Evolutionary conservation across 2,329 filamentous ascomycete species (phyloP).

Genomic region (Delphinella strobiligena): DNA sequence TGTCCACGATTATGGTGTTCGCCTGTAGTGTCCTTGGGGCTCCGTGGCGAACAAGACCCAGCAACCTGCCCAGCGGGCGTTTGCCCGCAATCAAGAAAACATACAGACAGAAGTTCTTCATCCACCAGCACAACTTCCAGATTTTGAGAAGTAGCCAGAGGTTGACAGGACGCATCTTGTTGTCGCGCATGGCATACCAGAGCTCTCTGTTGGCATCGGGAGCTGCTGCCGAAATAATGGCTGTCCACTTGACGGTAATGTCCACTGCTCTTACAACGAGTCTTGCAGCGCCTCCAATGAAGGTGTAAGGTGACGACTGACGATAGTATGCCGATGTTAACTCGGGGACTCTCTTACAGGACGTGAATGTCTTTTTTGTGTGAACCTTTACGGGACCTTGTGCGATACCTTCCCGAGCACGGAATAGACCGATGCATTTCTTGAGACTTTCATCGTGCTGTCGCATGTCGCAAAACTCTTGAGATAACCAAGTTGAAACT

Average conservation of each 20-base stretch:
- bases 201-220: slow-evolving; percentile 9
- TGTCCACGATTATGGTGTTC: slow-evolving; percentile 7
- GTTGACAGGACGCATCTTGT: slow-evolving; percentile 1
- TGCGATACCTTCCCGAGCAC: too few relatives aligned
- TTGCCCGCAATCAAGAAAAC: slow-evolving; percentile 2
- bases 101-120: slow-evolving; percentile 10
- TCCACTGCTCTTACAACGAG: too few relatives aligned
- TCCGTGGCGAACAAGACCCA: slow-evolving; percentile 5
- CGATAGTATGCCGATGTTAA: slow-evolving; percentile 1
- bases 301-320: background rate
- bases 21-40: slow-evolving; percentile 7
- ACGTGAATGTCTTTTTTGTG: background rate
- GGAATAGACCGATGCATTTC: background rate
- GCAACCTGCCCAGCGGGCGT: slow-evolving; percentile 3
- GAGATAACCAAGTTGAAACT: slow-evolving; percentile 7
- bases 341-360: slow-evolving; percentile 2
- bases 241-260: slow-evolving; percentile 9
- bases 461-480: slow-evolving; percentile 2
- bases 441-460: slow-evolving; percentile 1
- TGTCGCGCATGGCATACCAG: slow-evolving; percentile 7
- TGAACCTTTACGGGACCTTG: background rate
- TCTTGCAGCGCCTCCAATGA: background rate
- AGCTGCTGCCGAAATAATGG: slow-evolving; percentile 9
- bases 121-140: slow-evolving; percentile 11
- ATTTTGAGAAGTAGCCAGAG: slow-evolving; percentile 10